These are phyloP conservation scores for Aspergillus sclerotiicarbonarius DNA, from an alignment of 495 filamentous ascomycete species.

Conservation along the genomic window DNA sequence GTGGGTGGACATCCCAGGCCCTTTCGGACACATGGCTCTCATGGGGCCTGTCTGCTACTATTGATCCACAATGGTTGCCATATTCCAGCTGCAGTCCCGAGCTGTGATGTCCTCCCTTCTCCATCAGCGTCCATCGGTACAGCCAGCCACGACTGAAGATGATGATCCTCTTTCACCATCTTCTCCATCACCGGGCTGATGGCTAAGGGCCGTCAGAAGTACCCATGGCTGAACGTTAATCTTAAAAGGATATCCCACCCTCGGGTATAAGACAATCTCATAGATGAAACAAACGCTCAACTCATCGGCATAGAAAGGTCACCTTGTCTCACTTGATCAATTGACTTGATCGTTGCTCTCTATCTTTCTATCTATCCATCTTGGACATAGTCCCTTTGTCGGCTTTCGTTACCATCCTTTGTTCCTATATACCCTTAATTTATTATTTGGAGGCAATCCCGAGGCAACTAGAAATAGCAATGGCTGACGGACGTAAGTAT, in stretches of 20 bases:
- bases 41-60: constrained; percentile 9
- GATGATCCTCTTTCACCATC: constrained; percentile 24
- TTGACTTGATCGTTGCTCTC: constrained; percentile 1
- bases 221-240: constrained; percentile 14
- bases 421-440: not conserved
- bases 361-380: not conserved
- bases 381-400: not conserved
- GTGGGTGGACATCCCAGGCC: constrained; percentile 9
- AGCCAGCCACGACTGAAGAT: constrained; percentile 30
- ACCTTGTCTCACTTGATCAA: constrained; percentile 15
- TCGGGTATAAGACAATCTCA: constrained; percentile 17
- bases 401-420: not conserved
- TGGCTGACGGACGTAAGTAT: constrained; percentile 63
- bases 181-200: not conserved
- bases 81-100: constrained; percentile 28
- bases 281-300: constrained; percentile 16
- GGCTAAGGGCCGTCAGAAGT: constrained; percentile 15
- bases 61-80: constrained; percentile 29
- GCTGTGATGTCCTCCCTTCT: constrained; percentile 28
- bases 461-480: constrained; percentile 22
- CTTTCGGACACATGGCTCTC: constrained; percentile 18
- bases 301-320: constrained; percentile 2
- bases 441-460: not conserved
- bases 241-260: constrained; percentile 29
- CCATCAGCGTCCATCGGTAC: constrained; percentile 31